Conservation (phyloP, 2,329 filamentous ascomycete species). For the Rasamsonia emersonii region DNA sequence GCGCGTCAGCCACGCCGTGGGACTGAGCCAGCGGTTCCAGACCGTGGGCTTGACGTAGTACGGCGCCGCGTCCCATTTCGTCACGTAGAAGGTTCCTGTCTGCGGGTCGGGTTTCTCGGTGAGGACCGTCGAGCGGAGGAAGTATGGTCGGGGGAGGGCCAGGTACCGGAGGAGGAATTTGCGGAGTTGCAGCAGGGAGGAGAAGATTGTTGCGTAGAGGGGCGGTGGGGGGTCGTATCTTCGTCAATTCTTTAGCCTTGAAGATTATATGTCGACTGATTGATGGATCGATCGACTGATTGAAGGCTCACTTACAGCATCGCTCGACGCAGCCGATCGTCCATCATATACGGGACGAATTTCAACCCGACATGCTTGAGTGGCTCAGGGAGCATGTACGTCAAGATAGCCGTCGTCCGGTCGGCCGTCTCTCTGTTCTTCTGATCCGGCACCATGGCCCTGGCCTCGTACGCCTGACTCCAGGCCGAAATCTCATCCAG, state of each 20-base stretch:
- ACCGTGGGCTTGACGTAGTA: slow-evolving; percentile 55
- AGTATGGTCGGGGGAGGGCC: slow-evolving; percentile 47
- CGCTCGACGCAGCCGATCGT: slow-evolving; percentile 53
- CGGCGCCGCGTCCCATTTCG: slow-evolving; percentile 52
- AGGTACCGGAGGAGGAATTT: slow-evolving; percentile 51
- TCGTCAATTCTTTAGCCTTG: background rate
- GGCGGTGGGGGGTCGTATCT: slow-evolving; percentile 33
- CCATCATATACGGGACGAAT: slow-evolving; percentile 53
- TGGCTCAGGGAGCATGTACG: slow-evolving; percentile 45
- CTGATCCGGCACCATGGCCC: slow-evolving; percentile 47
- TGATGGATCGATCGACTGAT: too few species aligned
- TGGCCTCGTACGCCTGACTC: slow-evolving; percentile 50
- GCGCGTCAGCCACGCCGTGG: slow-evolving; percentile 43
- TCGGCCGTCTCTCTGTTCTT: slow-evolving; percentile 47
- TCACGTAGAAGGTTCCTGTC: slow-evolving; percentile 44
- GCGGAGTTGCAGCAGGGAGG: slow-evolving; percentile 43
- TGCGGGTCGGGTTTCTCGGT: slow-evolving; percentile 44
- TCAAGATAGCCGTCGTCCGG: slow-evolving; percentile 52
- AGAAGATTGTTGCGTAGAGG: slow-evolving; percentile 31
- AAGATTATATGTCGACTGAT: slow-evolving; percentile 2
- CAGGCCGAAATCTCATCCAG: slow-evolving; percentile 43
- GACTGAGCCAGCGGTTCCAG: slow-evolving; percentile 54
- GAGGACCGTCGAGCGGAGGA: slow-evolving; percentile 29
- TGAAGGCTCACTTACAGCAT: slow-evolving; percentile 50
- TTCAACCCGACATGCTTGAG: slow-evolving; percentile 42